Evolutionary conservation across 2,329 filamentous ascomycete species (phyloP), one percentile per base, ranked within the genome.

Genomic region (Bipolaris cookei): DNA sequence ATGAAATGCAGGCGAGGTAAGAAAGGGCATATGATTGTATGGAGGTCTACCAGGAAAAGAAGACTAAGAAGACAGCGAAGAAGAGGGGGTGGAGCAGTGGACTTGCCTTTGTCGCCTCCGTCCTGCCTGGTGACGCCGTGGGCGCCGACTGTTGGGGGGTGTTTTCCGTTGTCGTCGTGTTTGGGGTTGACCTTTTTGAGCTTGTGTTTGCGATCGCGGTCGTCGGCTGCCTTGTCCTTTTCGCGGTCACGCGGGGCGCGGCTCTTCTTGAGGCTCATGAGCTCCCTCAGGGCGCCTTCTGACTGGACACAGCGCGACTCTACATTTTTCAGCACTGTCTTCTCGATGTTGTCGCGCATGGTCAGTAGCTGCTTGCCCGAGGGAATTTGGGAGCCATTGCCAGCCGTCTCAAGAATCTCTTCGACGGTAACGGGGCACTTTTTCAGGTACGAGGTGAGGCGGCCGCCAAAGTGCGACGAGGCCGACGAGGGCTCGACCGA

Each of bases 241-340:
- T 63, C 73, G 51, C 78, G 79, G 69, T 82, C 81, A 35, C 84
- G 83, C 53, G 86, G 82, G 44, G 80, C 74, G 38, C 83, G 78
- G 58, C 87, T 84, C 73, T 91, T 90, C 50, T 88, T 82, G 70
- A 84, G 83, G 67, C 83, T 82, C 6, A 88, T 85, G 53, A 92
- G 79, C 64, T 90, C 82, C 54, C 90, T 81, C 86, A 94, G 90
- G 34, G 88, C 88, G 34, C 86, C 83, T 69, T 93, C 90, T 74
- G 88, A 92, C 61, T 86, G 84, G 20, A 83, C 82, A 39, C 85
- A 87, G 47, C 90, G 84, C 46, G 74, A 75, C 57, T 73, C 75
- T 58, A 81, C 73, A 62, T 76, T 76, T 52, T 72, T 74, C 35
- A 80, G 70, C 7, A 81, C 72, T 18, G 70, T 74, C 62, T 84